Percentiles rank a stretch among this genome's conserved stretches.
phyloP scores from a whole-genome alignment of 805 yeast species.

The Zygoascus biomembranicola region DNA sequence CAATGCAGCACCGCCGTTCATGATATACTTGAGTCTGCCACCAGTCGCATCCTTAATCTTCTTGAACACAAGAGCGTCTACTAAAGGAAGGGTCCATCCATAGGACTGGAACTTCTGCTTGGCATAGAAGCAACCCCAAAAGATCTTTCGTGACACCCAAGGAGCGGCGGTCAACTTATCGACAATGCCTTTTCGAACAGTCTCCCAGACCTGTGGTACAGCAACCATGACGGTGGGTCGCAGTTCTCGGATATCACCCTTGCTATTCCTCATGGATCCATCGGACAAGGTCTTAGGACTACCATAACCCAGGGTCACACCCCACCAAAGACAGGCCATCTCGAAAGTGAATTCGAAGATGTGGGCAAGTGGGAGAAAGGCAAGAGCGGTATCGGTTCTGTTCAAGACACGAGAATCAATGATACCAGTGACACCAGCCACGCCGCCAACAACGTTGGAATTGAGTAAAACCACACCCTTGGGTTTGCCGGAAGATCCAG shows the following conservation, averaged over 20 bases:
- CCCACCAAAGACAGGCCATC: constrained; percentile 76
- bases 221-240: constrained; percentile 95
- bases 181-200: constrained; percentile 84
- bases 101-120: constrained; percentile 55
- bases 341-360: constrained; percentile 91
- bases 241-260: constrained; percentile 80
- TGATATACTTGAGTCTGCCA: constrained; percentile 62
- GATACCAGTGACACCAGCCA: constrained; percentile 69
- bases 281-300: constrained; percentile 86
- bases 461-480: constrained; percentile 73
- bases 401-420: constrained; percentile 42
- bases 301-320: constrained; percentile 83
- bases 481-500: constrained; percentile 81
- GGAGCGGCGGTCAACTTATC: constrained; percentile 65
- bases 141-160: constrained; percentile 59
- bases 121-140: constrained; percentile 81
- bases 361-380: constrained; percentile 93
- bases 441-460: constrained; percentile 67
- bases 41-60: constrained; percentile 92
- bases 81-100: constrained; percentile 68
- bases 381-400: constrained; percentile 63
- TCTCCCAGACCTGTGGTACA: constrained; percentile 98
- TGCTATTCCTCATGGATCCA: constrained; percentile 70
- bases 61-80: constrained; percentile 73
- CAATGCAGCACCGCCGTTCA: constrained; percentile 93